Evolutionary conservation across 2,329 filamentous ascomycete genomes (phyloP), one percentile per base, ranked within the genome.

Genomic region (Elsinoe arachidis): DNA sequence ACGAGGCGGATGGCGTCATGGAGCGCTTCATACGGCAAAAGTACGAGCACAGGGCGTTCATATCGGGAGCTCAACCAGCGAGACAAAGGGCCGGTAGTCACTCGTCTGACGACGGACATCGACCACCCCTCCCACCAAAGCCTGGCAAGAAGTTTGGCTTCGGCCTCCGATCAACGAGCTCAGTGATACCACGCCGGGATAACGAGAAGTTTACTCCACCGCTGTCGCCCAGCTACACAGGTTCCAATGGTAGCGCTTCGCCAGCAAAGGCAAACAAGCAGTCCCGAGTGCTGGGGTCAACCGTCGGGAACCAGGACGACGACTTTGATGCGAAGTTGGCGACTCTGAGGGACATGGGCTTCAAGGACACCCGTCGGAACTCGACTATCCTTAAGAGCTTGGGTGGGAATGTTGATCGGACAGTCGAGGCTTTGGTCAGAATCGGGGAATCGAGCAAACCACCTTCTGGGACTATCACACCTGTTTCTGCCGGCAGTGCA

Each of bases 11-110:
- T 69, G 87, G 88, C 10, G 90, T 88, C 26, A 93, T 99, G 87
- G 93, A 99, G 73, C 83, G 89, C 60, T 97, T 92, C 71, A 96
- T 99, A 64, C 81, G 92, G 60, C 86, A 92, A 67, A 99, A 99
- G 72, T 99, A 99, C 72, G 84, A 91, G 68, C 84, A 85, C 64
- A 76, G 79, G 58, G 73, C 77, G 12, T 77, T 82, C 62, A 74
- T 76, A 58, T 61, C 66, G 11, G 57, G 30, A 2, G 43, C 35
- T 33, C 44, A 52, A 30, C 41, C 66, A 52, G 77, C 76, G 62
- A 73, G 78, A 65, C 74, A 81, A 60, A 77, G 83, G 64, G 78
- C 81, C 5, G 80, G 79, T 58, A 81, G 81, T 61, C 67, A 68
- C 33, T 71, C 69, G 19, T 75, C 74, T 23, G 77, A 78, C 35